These are phyloP conservation scores for Vitis labrusca DNA, from an alignment of 164 flowering plant species.

Conservation along the genomic window DNA sequence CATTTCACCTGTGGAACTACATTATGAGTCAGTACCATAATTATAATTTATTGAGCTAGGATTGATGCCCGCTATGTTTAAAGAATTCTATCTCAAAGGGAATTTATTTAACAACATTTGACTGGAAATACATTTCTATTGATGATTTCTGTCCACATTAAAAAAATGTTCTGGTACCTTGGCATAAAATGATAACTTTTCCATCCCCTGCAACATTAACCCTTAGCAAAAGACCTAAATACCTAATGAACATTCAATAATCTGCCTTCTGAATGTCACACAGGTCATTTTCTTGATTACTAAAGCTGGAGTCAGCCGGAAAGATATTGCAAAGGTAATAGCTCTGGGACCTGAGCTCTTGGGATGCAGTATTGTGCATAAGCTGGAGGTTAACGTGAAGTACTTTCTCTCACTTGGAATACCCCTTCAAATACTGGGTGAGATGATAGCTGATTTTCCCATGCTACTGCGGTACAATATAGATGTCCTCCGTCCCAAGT, in stretches of 20 bases:
- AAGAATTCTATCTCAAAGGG: not conserved
- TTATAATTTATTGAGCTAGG: not conserved
- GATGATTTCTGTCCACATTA: too few species aligned
- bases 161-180: too few species aligned
- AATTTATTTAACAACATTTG: too few species aligned
- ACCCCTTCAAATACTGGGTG: slow-evolving; percentile 48
- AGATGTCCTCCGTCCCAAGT: slow-evolving; percentile 85
- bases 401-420: slow-evolving; percentile 91
- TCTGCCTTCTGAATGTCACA: not conserved
- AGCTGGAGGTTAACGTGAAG: slow-evolving; percentile 76
- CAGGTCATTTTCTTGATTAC: slow-evolving; percentile 91
- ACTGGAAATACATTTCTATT: too few species aligned
- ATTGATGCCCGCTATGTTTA: not conserved
- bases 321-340: slow-evolving; percentile 78
- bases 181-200: too few species aligned
- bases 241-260: too few species aligned
- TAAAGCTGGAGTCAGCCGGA: slow-evolving; percentile 71
- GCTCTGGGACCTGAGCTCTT: slow-evolving; percentile 86
- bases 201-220: not conserved
- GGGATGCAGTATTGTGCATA: slow-evolving; percentile 75
- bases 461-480: slow-evolving; percentile 75
- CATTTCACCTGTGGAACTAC: too few species aligned
- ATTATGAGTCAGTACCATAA: too few species aligned
- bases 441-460: slow-evolving; percentile 92
- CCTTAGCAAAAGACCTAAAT: not conserved